Base-by-base conservation (phyloP, 495 filamentous ascomycete genomes). In the Hamigera avellanea region DNA sequence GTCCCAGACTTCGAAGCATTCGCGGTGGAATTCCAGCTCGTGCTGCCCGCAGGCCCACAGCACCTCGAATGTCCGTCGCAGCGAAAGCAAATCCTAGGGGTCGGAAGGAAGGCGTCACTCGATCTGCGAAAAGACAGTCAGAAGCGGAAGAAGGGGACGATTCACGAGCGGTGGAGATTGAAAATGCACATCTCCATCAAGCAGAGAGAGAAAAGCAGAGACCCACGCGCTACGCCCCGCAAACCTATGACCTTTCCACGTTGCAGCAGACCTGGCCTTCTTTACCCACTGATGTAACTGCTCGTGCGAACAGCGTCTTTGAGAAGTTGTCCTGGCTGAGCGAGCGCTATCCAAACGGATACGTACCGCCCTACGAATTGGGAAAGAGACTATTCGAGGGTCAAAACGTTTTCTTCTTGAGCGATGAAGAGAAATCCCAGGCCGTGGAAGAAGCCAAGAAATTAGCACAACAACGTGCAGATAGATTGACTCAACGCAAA, bases 191-290 rank as follows among this genome's bases (percentile, higher is more conserved):
- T 29, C 44, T 41, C 17, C 56, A 68, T 12, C 48, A 60, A 23
- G 32, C 46, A 8, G 33, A 57, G 14, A 53, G 57, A 40, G 35
- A 37, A 6, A 59, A 49, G 7, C 57, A 58, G 4, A 39, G 33
- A 3, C 49, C 59, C 8, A 41, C 54, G 32, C 59, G 54, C 19
- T 68, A 68, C 27, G 44, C 48, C 14, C 64, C 64, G 6, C 41
- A 43, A 18, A 34, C 48, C 0, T 51, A 57, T 32, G 42, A 48
- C 37, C 44, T 54, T 27, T 43, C 49, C 14, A 46, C 46, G 21
- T 32, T 68, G 33, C 52, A 48, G 32, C 49, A 61, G 28, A 68
- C 61, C 0, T 67, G 63, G 65, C 65, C 65, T 27, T 54, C 60
- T 27, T 39, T 69, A 7, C 63, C 65, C 5, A 56, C 52, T 0